Percentiles rank a stretch among this genome's conserved stretches.
Evolutionary conservation across 176 grass and related monocot species (phyloP).

Genomic region (Aegilops speltoides): DNA sequence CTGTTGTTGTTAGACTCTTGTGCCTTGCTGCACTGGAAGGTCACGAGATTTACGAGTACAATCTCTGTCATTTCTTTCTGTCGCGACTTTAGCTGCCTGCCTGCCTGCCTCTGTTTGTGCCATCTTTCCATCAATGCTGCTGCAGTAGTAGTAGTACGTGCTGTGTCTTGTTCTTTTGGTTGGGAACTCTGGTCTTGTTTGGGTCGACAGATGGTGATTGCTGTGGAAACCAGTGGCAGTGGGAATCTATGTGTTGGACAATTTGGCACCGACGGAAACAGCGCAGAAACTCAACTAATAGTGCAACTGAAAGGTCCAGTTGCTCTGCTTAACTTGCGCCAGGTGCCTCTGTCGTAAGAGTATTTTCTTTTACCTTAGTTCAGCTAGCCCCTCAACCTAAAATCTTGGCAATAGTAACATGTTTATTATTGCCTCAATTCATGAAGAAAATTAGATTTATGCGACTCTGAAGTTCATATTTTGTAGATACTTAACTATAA

Average conservation of each 20-base stretch:
- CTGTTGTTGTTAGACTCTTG: conserved; percentile 7
- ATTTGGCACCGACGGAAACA: not conserved
- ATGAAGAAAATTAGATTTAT: too few relatives aligned
- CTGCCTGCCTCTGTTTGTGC: not conserved
- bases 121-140: not conserved
- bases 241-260: not conserved
- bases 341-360: not conserved
- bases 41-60: conserved; percentile 11
- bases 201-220: conserved; percentile 4
- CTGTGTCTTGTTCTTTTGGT: conserved; percentile 22
- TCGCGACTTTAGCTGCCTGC: not conserved
- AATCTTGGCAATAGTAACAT: too few relatives aligned
- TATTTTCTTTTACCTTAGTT: too few relatives aligned
- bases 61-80: not conserved
- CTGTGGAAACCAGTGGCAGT: not conserved
- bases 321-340: too few relatives aligned
- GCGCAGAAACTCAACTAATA: not conserved
- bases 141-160: not conserved
- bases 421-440: too few relatives aligned
- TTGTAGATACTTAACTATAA: too few relatives aligned
- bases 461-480: too few relatives aligned
- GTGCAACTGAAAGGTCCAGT: not conserved
- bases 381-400: too few relatives aligned
- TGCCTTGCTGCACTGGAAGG: not conserved
- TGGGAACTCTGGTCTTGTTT: not conserved